phyloP scores from a whole-genome alignment of 1,139 yeast species.

The Candida sp. region DNA sequence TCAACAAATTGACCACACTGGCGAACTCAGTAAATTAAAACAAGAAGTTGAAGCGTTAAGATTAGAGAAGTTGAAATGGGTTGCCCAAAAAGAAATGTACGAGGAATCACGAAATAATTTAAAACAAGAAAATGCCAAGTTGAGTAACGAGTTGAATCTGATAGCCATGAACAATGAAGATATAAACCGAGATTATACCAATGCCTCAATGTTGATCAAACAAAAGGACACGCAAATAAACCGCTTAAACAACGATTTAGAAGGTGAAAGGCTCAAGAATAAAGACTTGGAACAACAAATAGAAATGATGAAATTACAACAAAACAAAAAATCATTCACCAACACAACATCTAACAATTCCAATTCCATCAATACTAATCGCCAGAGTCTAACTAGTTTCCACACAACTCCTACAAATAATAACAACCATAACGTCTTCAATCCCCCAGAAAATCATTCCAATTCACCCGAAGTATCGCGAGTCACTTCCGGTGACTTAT shows the following conservation, averaged over 20 bases:
- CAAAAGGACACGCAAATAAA: slow-evolving; percentile 66
- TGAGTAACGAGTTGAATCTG: slow-evolving; percentile 12
- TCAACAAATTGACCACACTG: slow-evolving; percentile 31
- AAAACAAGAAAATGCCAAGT: background rate
- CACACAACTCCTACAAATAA: background rate
- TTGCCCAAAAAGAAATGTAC: slow-evolving; percentile 1
- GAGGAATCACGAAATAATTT: slow-evolving; percentile 3
- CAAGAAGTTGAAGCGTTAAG: slow-evolving; percentile 14
- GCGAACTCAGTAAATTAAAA: slow-evolving; percentile 10
- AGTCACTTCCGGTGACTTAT: slow-evolving; percentile 37
- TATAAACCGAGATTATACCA: slow-evolving; percentile 47
- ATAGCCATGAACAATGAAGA: slow-evolving; percentile 31
- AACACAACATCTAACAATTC: slow-evolving; percentile 1
- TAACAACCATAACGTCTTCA: slow-evolving; percentile 1
- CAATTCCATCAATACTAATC: slow-evolving; percentile 8
- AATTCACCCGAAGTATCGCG: slow-evolving; percentile 7
- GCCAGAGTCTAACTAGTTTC: slow-evolving; percentile 5
- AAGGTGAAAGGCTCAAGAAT: slow-evolving; percentile 46
- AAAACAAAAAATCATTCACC: slow-evolving; percentile 11
- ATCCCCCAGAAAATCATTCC: background rate
- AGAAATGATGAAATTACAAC: slow-evolving; percentile 40
- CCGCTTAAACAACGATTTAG: slow-evolving; percentile 59
- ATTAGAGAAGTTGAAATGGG: slow-evolving; percentile 7
- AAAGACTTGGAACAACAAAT: slow-evolving; percentile 51
- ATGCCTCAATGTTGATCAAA: slow-evolving; percentile 49